Percentiles rank a stretch among this genome's conserved stretches.
Evolutionary conservation across 805 yeast species (phyloP).

Genomic region (Starmerella etchellsii): DNA sequence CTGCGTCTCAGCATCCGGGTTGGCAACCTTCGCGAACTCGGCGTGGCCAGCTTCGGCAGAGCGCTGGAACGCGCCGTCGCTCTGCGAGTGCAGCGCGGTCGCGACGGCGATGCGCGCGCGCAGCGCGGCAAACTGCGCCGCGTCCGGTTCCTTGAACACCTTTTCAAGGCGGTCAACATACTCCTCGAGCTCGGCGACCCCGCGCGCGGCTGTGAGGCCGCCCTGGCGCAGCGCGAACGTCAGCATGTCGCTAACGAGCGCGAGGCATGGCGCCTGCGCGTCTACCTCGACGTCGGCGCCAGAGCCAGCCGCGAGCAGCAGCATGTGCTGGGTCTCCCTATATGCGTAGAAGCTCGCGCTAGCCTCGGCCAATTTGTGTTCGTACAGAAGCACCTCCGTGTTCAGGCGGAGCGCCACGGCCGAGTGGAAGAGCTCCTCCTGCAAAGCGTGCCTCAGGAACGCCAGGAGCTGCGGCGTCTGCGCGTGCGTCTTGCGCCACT

Average conservation of each 20-base stretch:
- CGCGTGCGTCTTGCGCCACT: conserved; percentile 8
- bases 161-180: not conserved
- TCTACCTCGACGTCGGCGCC: conserved; percentile 23
- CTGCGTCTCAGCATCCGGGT: conserved; percentile 1
- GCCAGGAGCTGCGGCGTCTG: conserved; percentile 3
- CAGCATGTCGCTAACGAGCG: conserved; percentile 8
- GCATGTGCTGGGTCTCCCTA: conserved; percentile 22
- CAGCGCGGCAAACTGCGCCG: conserved; percentile 4
- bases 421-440: conserved; percentile 26
- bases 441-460: conserved; percentile 6
- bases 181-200: not conserved
- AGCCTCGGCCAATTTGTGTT: conserved; percentile 25
- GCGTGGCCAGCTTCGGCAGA: conserved; percentile 13
- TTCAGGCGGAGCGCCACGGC: conserved; percentile 25
- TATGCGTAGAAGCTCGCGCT: conserved; percentile 26
- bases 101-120: conserved; percentile 11
- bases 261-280: conserved; percentile 14
- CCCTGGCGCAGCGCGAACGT: conserved; percentile 11
- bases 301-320: conserved; percentile 17
- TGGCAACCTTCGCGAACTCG: not conserved
- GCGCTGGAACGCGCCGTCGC: conserved; percentile 12
- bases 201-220: not conserved
- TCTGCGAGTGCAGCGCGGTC: conserved; percentile 1
- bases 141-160: not conserved
- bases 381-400: conserved; percentile 21